Conservation (phyloP, 257 asterid species). For the Phtheirospermum japonicum region DNA sequence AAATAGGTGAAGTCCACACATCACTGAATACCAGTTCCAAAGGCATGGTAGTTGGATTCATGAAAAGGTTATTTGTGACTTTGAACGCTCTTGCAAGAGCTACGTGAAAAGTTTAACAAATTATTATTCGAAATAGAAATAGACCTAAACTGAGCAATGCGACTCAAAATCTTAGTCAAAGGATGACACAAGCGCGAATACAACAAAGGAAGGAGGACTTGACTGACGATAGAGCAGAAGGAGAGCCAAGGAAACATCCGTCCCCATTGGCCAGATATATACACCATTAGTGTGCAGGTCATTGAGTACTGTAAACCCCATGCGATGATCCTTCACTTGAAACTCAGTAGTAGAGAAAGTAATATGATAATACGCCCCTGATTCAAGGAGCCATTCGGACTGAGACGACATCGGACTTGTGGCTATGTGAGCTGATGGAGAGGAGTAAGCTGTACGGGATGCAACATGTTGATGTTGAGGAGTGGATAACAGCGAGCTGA, state of each 20-base stretch:
- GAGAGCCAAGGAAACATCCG: no score
- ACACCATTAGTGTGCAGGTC: neutral
- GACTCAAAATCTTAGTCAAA: neutral
- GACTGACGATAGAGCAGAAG: no score
- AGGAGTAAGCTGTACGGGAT: no score
- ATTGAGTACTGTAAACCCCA: neutral
- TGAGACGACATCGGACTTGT: no score
- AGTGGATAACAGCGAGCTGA: no score
- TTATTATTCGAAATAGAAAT: neutral
- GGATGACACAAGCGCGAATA: neutral
- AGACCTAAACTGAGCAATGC: no score
- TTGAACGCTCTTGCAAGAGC: no score
- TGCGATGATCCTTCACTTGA: conserved; percentile 25
- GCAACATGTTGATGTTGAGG: no score
- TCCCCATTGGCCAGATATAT: neutral
- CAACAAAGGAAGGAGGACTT: neutral
- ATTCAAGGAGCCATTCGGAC: neutral
- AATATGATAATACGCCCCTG: neutral
- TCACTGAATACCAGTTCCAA: neutral
- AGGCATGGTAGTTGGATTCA: neutral
- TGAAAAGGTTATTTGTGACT: neutral
- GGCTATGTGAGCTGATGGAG: no score
- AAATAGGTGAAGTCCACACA: no score
- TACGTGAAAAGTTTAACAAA: neutral
- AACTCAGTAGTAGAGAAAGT: conserved; percentile 22